Percentiles rank a stretch among this genome's conserved stretches.
phyloP scores from a whole-genome alignment of 495 filamentous ascomycete genomes.

The Aspergillus bridgeri region DNA sequence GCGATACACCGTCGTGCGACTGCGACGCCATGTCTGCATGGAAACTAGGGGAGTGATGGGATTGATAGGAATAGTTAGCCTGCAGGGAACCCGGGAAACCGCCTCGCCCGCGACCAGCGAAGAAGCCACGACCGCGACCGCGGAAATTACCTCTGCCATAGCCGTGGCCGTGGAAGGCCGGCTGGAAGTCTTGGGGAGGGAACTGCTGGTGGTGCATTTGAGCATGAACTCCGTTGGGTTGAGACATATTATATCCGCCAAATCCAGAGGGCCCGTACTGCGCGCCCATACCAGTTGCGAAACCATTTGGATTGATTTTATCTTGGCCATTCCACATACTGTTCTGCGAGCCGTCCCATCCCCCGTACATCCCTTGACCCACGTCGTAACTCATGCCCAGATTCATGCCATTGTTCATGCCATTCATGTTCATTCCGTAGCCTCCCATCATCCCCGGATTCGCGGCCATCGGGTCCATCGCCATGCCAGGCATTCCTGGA shows the following conservation, averaged over 20 bases:
- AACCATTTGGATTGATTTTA: conserved; percentile 65
- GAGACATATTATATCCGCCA: conserved; percentile 66
- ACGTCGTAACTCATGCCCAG: conserved; percentile 73
- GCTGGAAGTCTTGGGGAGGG: conserved; percentile 56
- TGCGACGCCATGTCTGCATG: conserved; percentile 24
- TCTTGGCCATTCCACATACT: conserved; percentile 69
- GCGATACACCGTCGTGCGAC: conserved; percentile 20
- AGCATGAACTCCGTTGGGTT: conserved; percentile 52
- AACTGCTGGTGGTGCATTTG: conserved; percentile 51
- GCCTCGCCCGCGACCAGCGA: conserved; percentile 52
- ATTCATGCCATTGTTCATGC: conserved; percentile 87
- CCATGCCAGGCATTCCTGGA: conserved; percentile 72
- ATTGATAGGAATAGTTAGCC: conserved; percentile 33
- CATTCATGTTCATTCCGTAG: conserved; percentile 88
- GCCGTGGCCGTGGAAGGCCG: conserved; percentile 59
- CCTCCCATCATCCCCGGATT: conserved; percentile 84
- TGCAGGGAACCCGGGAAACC: conserved; percentile 42
- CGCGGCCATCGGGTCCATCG: conserved; percentile 87
- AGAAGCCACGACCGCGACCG: conserved; percentile 63
- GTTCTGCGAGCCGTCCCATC: conserved; percentile 58
- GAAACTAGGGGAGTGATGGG: conserved; percentile 25
- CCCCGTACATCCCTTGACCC: conserved; percentile 60
- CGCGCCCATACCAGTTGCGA: conserved; percentile 78
- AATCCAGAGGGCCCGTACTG: conserved; percentile 79
- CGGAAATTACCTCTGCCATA: conserved; percentile 57